Evolutionary conservation across 805 yeast species (phyloP).

Genomic region (Nakazawaea pomicola): DNA sequence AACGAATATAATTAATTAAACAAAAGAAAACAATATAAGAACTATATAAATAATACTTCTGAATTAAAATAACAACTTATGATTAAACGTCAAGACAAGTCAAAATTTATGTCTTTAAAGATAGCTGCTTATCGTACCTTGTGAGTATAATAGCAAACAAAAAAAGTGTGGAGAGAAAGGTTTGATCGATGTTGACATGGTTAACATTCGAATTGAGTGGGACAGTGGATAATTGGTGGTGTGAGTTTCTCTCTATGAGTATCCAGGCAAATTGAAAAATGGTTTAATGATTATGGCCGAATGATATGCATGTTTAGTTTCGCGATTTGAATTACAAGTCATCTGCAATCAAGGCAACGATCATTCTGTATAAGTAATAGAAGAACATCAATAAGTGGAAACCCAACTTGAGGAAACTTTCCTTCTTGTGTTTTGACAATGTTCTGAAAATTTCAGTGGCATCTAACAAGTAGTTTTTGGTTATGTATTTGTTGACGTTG

Average conservation of each 20-base stretch:
- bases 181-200: too few relatives aligned
- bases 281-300: background rate
- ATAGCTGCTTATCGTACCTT: too few relatives aligned
- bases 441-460: slow-evolving; percentile 98
- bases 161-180: too few relatives aligned
- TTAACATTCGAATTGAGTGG: too few relatives aligned
- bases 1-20: slow-evolving; percentile 1
- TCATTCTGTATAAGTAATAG: slow-evolving; percentile 94
- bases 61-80: too few relatives aligned
- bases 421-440: slow-evolving; percentile 86
- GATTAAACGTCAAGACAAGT: too few relatives aligned
- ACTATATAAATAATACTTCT: background rate
- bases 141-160: too few relatives aligned
- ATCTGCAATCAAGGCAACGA: slow-evolving; percentile 82
- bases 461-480: slow-evolving; percentile 81
- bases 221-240: too few relatives aligned
- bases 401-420: slow-evolving; percentile 83
- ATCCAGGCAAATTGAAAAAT: too few relatives aligned
- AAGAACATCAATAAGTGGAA: slow-evolving; percentile 90
- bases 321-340: slow-evolving; percentile 29
- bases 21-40: slow-evolving; percentile 1
- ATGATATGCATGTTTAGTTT: too few relatives aligned
- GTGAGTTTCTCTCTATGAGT: too few relatives aligned
- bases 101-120: too few relatives aligned
- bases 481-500: slow-evolving; percentile 74